Evolutionary conservation across 495 filamentous ascomycete species (phyloP).

Genomic region (Collariella sp.): DNA sequence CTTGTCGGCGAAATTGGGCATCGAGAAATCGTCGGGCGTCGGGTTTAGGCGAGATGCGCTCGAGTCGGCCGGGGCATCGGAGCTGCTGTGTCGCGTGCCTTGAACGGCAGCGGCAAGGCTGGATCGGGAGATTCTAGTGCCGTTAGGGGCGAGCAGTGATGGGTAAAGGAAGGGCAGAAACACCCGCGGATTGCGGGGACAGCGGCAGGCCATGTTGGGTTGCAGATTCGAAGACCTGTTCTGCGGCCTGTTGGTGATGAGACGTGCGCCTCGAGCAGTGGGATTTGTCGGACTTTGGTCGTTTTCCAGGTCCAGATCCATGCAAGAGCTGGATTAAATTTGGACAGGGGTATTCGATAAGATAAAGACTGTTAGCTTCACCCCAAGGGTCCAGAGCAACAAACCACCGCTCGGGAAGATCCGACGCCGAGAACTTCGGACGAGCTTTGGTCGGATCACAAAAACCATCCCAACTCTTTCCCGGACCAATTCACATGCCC

Average conservation of each 20-base stretch:
- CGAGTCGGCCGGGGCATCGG: constrained; percentile 13
- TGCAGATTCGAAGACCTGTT: background rate
- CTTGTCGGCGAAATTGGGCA: constrained; percentile 77
- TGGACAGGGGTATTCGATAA: background rate
- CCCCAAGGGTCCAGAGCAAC: no score
- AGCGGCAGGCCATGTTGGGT: constrained; percentile 40
- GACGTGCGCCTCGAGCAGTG: background rate
- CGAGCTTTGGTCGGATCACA: no score
- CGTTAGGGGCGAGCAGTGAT: constrained; percentile 36
- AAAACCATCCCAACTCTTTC: no score
- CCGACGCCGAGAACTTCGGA: background rate
- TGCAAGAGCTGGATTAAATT: background rate
- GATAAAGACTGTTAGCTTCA: no score
- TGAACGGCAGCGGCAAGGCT: constrained; percentile 17
- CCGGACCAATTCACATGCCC: no score
- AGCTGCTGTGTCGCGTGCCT: constrained; percentile 16
- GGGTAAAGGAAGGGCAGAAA: constrained; percentile 63
- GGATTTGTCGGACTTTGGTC: no score
- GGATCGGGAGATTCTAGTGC: constrained; percentile 20
- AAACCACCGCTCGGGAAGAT: no score
- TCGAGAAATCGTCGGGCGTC: constrained; percentile 68
- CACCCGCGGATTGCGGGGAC: constrained; percentile 34
- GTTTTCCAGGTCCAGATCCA: background rate
- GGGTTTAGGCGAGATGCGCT: constrained; percentile 60
- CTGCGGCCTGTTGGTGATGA: background rate